Base-by-base conservation (phyloP, 805 yeast species). In the Wickerhamiella brachini region DNA sequence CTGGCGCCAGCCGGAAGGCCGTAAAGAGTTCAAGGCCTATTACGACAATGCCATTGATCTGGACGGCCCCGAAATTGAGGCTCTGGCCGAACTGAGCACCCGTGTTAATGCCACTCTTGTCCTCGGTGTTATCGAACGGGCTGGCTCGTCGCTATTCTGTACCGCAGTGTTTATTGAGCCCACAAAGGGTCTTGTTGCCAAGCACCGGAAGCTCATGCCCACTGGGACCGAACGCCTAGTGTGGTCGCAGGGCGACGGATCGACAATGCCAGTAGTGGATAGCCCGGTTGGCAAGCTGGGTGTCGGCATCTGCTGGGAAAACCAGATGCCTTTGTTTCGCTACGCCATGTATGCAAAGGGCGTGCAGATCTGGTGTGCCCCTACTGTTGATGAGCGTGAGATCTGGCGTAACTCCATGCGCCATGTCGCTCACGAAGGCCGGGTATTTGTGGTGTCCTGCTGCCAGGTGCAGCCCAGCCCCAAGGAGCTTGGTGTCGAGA, bases 261-360 rank as follows among this genome's bases (percentile, higher is more conserved):
- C 74, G 4, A 71, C 74, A 1, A 55, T 73, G 46, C 65, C 68
- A 3, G 69, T 68, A 10, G 66, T 68, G 29, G 67, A 71, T 18
- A 57, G 67, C 20, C 52, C 59, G 1, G 68, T 60, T 5, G 72
- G 73, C 20, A 62, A 61, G 47, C 52, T 71, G n/a, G 75, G 75
- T 17, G 76, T 73, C 21, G 74, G 68, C 31, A 71, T 72, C 47
- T 73, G 76, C 59, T 72, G 77, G 75, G 76, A 73, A 52, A 72
- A 71, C 57, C 66, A 65, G 57, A 64, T 70, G 58, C 76, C 76
- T 3, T 55, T 71, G 50, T 59, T 66, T 50, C 65, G 75, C 58
- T 62, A 65, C 23, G 67, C 74, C 1, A 67, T 68, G 62, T 71
- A 72, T 51, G 66, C 72, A 22, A 71, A 72, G 53, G 72, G 71